These are phyloP conservation scores for Inonotus hispidus DNA, from an alignment of 1,284 basidiomycete species.

Conservation along the genomic window DNA sequence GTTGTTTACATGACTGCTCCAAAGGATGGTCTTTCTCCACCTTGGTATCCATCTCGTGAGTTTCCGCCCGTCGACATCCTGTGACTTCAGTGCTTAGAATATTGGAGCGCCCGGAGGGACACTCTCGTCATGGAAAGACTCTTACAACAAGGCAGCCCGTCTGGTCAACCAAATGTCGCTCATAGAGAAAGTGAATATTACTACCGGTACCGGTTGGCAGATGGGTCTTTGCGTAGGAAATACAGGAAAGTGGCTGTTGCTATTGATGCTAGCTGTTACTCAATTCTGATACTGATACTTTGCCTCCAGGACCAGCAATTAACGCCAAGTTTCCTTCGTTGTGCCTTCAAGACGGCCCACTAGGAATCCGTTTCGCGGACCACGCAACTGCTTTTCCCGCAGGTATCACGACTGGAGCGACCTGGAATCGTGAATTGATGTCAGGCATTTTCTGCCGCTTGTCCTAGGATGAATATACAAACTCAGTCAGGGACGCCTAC, in stretches of 20 bases:
- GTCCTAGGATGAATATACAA: not conserved
- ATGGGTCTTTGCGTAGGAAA: slow-evolving; percentile 19
- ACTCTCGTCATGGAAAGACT: slow-evolving; percentile 10
- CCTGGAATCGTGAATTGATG: slow-evolving; percentile 41
- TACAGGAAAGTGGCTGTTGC: slow-evolving; percentile 6
- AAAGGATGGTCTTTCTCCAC: slow-evolving; percentile 15
- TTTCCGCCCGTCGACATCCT: not conserved
- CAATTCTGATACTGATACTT: not conserved
- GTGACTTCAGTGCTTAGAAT: not conserved
- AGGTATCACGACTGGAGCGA: slow-evolving; percentile 51
- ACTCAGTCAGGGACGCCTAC: not conserved
- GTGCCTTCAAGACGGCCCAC: slow-evolving; percentile 35
- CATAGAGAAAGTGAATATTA: slow-evolving; percentile 18
- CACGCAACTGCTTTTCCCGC: slow-evolving; percentile 37
- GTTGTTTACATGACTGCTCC: slow-evolving; percentile 6
- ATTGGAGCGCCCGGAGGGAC: slow-evolving; percentile 15
- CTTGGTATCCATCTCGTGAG: slow-evolving; percentile 19
- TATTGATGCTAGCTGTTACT: not conserved
- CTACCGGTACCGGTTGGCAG: slow-evolving; percentile 19
- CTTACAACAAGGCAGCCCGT: slow-evolving; percentile 16
- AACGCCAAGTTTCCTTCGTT: slow-evolving; percentile 17
- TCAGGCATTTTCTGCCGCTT: slow-evolving; percentile 23
- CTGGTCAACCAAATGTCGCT: slow-evolving; percentile 17
- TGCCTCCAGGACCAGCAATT: slow-evolving; percentile 6
- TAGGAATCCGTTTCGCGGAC: slow-evolving; percentile 28